Conservation (phyloP, 768 basidiomycete species). For the Ramaria rubella region DNA sequence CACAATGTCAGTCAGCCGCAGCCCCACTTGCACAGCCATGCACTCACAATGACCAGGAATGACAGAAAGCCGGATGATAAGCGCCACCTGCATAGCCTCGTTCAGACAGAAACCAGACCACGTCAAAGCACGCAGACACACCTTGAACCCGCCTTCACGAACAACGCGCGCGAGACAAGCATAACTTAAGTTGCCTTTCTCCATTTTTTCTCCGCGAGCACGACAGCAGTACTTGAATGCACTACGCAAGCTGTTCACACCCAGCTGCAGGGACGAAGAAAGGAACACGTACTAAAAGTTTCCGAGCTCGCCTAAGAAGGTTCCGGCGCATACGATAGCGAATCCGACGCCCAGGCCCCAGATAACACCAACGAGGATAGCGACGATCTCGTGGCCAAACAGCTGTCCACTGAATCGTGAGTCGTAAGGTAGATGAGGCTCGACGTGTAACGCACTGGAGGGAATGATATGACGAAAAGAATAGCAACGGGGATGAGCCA, state of each 20-base stretch:
- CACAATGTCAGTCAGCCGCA: conserved; percentile 1
- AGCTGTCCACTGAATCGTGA: conserved; percentile 43
- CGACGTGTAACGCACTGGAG: conserved; percentile 49
- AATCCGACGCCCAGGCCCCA: conserved; percentile 89
- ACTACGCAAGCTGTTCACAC: conserved; percentile 28
- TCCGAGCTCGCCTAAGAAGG: conserved; percentile 79
- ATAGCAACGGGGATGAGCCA: conserved; percentile 77
- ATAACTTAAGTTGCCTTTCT: conserved; percentile 50
- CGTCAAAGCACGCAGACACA: conserved; percentile 16
- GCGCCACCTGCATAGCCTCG: conserved; percentile 40
- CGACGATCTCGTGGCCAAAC: conserved; percentile 90
- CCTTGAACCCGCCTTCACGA: conserved; percentile 79
- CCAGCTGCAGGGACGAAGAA: neutral
- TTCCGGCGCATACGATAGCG: conserved; percentile 77
- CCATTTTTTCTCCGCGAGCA: conserved; percentile 68
- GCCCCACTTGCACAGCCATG: neutral
- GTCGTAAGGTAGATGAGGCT: neutral
- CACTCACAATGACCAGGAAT: conserved; percentile 80
- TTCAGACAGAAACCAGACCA: neutral
- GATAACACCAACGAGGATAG: conserved; percentile 80
- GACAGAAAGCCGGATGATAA: conserved; percentile 71
- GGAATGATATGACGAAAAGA: conserved; percentile 81
- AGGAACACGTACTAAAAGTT: conserved; percentile 66
- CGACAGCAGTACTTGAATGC: conserved; percentile 80
- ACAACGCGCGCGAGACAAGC: conserved; percentile 52